phyloP scores from a whole-genome alignment of 139 green algal species.

The Coelastrella sp. region DNA sequence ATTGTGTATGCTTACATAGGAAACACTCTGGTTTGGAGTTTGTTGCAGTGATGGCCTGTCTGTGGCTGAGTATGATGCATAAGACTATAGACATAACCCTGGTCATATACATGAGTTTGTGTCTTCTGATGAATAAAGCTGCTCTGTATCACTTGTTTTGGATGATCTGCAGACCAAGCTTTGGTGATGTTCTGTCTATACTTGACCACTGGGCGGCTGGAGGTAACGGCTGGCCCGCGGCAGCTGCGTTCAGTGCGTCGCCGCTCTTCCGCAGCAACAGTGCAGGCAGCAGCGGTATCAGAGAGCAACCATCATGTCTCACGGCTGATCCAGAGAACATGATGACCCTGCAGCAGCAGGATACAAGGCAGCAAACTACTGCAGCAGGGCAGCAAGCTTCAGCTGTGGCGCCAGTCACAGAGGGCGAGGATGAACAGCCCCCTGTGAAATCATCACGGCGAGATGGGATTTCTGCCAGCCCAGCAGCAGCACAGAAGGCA shows the following conservation, averaged over 20 bases:
- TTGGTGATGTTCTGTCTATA: not conserved
- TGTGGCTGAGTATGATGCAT: not conserved
- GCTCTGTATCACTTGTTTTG: not conserved
- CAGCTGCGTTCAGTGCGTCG: not conserved
- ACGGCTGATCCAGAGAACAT: not conserved
- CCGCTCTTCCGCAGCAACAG: not conserved
- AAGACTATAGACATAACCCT: too few relatives aligned
- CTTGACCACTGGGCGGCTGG: conserved; percentile 28
- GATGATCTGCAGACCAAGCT: conserved; percentile 23
- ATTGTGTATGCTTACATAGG: too few relatives aligned
- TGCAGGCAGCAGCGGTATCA: not conserved
- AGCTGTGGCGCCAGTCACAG: too few relatives aligned
- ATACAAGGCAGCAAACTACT: not conserved
- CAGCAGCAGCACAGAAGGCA: too few relatives aligned
- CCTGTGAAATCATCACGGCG: too few relatives aligned
- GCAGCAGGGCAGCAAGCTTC: too few relatives aligned
- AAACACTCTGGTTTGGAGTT: not conserved
- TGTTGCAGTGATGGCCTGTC: not conserved
- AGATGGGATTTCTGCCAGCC: too few relatives aligned
- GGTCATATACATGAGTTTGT: not conserved
- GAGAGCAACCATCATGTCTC: not conserved
- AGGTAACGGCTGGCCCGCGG: not conserved
- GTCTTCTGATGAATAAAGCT: not conserved
- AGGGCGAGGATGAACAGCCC: too few relatives aligned
- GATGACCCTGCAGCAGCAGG: not conserved